Base-by-base conservation (phyloP, 2,329 filamentous ascomycete genomes). In the Kalmusia sp. region DNA sequence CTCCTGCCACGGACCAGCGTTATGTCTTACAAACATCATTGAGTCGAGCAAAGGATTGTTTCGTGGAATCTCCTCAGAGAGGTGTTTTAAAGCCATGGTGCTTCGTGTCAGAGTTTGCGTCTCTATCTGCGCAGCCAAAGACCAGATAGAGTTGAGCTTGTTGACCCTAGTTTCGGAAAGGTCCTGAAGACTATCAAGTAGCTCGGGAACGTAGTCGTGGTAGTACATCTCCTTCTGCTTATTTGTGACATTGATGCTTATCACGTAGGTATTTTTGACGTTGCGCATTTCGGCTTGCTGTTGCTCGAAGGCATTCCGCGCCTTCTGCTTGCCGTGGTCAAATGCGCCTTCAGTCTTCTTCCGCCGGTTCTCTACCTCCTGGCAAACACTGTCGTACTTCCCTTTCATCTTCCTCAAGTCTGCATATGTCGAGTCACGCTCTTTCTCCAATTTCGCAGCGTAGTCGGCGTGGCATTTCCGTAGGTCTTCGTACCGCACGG, bases 151-250 rank as follows among this genome's bases (percentile, higher is more conserved):
- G 73, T 99, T 99, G 61, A 98, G 77, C 67, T 91, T 93, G 44
- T 87, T 76, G 9, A 93, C 92, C 47, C 92, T 87, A 55, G 93
- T 96, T 77, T 99, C 93, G 55, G 90, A 92, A 47, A 99, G 84
- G 65, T 97, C 92, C 79, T 99, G 95, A 52, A 99, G 78, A 64
- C 85, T 87, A 77, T 98, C 91, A 71, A 99, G 83, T 53, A 98
- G 79, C 70, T 98, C 95, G 7, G 95, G 95, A 17, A 99, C 84
- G 73, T 98, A 98, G 74, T 97, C 92, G 72, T 98, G 89, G 70
- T 96, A 99, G 79, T 98, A 98, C 70, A 89, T 91, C 72, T 97
- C 92, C 79, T 98, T 99, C 69, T 96, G 88, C 79, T 95, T 96
- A 77, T 99, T 99, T 28, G 93, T 96, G 53, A 98, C 91, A 71